Percentiles rank a stretch among this genome's conserved stretches.
Evolutionary conservation across 2,329 filamentous ascomycete genomes (phyloP).

Genomic region (Cordyceps militaris): DNA sequence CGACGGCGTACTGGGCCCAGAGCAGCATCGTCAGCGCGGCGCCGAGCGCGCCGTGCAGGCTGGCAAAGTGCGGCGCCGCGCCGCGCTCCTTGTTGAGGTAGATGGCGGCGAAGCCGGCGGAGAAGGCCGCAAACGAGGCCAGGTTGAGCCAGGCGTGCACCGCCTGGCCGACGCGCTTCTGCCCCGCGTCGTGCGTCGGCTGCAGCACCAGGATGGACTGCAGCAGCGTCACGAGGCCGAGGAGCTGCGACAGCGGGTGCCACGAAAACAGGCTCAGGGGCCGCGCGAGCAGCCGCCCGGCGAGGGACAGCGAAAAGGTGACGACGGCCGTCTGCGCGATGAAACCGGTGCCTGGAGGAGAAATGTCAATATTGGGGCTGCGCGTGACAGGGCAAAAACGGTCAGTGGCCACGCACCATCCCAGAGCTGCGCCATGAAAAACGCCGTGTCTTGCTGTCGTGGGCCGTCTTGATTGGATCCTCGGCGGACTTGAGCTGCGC

Average conservation of each 20-base stretch:
- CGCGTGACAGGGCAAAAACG: background rate
- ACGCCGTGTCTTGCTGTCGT: background rate
- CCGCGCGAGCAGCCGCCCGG: constrained; percentile 66
- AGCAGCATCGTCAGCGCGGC: constrained; percentile 43
- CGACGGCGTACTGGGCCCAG: constrained; percentile 69
- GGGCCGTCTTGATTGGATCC: background rate
- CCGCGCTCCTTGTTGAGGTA: constrained; percentile 76
- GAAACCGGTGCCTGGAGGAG: constrained; percentile 62
- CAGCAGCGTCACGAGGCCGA: constrained; percentile 66
- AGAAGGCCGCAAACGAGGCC: constrained; percentile 53
- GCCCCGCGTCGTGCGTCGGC: constrained; percentile 68
- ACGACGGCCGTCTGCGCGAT: constrained; percentile 73
- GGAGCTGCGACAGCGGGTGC: constrained; percentile 66
- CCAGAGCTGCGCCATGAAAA: background rate
- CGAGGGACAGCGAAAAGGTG: constrained; percentile 69
- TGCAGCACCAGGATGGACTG: constrained; percentile 82
- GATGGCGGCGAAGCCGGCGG: constrained; percentile 62
- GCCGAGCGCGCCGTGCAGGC: constrained; percentile 76
- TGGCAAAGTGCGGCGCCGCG: constrained; percentile 66
- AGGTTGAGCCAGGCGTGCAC: constrained; percentile 66
- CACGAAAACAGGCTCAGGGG: constrained; percentile 74
- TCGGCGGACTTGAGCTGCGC: background rate
- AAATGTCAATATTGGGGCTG: background rate
- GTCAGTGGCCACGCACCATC: background rate
- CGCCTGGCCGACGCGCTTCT: constrained; percentile 58